These are phyloP conservation scores for Stevia rebaudiana DNA, from an alignment of 140 eudicot species.

Conservation along the genomic window DNA sequence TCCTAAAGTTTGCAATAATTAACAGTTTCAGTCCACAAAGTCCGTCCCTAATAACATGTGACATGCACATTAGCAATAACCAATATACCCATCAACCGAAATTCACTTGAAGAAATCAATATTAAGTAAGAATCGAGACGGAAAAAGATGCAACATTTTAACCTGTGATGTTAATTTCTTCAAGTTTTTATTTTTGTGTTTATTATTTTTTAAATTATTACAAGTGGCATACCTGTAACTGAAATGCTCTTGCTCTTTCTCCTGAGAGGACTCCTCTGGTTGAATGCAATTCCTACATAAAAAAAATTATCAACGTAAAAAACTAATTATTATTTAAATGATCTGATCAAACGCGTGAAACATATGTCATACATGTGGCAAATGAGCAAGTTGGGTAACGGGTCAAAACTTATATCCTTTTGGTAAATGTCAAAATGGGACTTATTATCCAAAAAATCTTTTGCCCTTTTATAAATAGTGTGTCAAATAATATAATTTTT, in stretches of 20 bases:
- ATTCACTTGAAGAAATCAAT: too few species aligned
- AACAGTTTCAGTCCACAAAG: too few species aligned
- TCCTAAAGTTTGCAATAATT: too few species aligned
- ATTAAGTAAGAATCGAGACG: too few species aligned
- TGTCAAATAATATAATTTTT: neutral
- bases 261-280: conserved; percentile 88
- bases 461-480: neutral
- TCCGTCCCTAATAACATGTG: conserved; percentile 1
- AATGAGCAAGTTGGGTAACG: neutral
- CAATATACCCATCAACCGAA: too few species aligned
- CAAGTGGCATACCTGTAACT: conserved; percentile 68
- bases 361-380: neutral
- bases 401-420: neutral
- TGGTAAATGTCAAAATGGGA: neutral
- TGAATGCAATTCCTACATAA: conserved; percentile 69
- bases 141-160: too few species aligned
- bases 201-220: neutral
- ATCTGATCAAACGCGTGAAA: neutral
- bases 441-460: neutral
- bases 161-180: too few species aligned
- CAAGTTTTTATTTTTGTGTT: neutral
- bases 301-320: neutral
- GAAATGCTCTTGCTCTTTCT: conserved; percentile 92
- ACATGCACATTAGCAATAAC: neutral
- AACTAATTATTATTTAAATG: neutral